Conservation (phyloP, 2,329 filamentous ascomycete genomes). For the Colletotrichum scovillei region DNA sequence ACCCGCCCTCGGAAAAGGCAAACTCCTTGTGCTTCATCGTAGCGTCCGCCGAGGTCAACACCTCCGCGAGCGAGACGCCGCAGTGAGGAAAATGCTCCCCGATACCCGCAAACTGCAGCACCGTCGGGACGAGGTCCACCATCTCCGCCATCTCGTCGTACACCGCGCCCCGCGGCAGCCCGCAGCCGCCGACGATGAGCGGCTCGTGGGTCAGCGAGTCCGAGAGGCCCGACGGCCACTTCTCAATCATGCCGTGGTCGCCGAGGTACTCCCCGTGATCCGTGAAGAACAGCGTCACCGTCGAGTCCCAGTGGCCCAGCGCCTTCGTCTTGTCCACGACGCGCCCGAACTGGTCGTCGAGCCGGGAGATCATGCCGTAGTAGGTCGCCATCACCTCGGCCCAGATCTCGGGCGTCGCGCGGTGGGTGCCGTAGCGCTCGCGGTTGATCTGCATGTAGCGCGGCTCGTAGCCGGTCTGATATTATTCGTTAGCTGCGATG, state of each 20-base stretch:
- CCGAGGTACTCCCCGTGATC: constrained; percentile 60
- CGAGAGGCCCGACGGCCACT: constrained; percentile 58
- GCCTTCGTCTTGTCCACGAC: constrained; percentile 49
- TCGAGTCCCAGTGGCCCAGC: constrained; percentile 49
- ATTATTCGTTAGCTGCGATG: too few species aligned
- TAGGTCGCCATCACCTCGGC: constrained; percentile 57
- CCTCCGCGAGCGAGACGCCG: constrained; percentile 28
- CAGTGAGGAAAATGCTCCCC: constrained; percentile 52
- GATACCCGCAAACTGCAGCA: constrained; percentile 52
- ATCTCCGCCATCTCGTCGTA: constrained; percentile 53
- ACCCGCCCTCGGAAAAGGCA: constrained; percentile 57
- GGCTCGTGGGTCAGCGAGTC: constrained; percentile 56
- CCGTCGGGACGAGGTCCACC: constrained; percentile 57
- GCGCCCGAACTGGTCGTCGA: constrained; percentile 58
- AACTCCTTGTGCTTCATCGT: constrained; percentile 49
- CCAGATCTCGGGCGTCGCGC: constrained; percentile 55
- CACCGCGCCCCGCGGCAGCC: constrained; percentile 48
- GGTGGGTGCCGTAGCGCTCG: constrained; percentile 49
- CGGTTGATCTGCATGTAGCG: constrained; percentile 54
- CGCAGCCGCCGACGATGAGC: constrained; percentile 54
- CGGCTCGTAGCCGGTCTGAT: constrained; percentile 54
- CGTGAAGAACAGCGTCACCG: constrained; percentile 56
- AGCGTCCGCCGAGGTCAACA: neutral
- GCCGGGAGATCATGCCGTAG: constrained; percentile 58
- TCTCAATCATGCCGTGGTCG: constrained; percentile 60